Evolutionary conservation across 805 yeast genomes (phyloP).

Genomic region (Wickerhamomyces chaumierensis): DNA sequence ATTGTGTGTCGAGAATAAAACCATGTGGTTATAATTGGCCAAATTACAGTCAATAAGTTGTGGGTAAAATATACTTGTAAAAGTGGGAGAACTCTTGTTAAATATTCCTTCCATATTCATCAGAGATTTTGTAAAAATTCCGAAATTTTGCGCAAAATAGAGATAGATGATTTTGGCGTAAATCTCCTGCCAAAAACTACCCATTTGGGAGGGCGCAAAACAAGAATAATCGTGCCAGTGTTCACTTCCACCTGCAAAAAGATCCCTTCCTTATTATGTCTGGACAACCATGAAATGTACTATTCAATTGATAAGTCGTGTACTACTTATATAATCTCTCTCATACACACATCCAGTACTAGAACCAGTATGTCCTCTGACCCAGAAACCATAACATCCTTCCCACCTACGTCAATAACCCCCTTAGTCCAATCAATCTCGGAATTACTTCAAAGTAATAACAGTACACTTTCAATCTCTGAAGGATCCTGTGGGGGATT

Average conservation of each 20-base stretch:
- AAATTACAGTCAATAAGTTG: no score
- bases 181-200: no score
- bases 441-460: constrained; percentile 33
- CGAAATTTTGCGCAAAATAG: not conserved
- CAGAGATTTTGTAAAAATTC: no score
- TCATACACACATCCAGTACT: no score
- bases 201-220: not conserved
- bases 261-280: no score
- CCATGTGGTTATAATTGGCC: not conserved
- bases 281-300: no score
- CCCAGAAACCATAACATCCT: constrained; percentile 12
- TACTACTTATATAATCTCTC: no score
- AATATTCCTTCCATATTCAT: no score
- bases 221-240: not conserved
- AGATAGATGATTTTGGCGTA: no score
- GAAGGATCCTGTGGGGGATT: constrained; percentile 91
- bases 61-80: not conserved
- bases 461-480: constrained; percentile 65
- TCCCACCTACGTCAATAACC: constrained; percentile 51
- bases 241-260: no score
- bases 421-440: constrained; percentile 48
- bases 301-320: no score
- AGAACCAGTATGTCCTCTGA: no score
- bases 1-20: not conserved
- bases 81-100: not conserved